phyloP scores from a whole-genome alignment of 164 flowering plant species.

The Houttuynia cordata region DNA sequence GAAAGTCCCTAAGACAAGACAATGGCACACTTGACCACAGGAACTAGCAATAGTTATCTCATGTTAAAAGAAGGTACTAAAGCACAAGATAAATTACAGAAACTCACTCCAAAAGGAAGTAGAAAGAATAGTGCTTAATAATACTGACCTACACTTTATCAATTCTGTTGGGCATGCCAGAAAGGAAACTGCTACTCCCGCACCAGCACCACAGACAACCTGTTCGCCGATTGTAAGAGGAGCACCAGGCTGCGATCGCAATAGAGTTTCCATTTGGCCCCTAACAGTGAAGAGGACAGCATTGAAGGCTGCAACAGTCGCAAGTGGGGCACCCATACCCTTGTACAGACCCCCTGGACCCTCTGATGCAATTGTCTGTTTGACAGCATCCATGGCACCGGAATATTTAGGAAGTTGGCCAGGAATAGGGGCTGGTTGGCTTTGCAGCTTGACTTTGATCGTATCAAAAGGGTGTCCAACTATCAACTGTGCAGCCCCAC shows the following conservation, averaged over 20 bases:
- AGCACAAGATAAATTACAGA: no score
- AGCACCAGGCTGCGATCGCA: constrained; percentile 75
- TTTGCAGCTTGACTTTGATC: constrained; percentile 94
- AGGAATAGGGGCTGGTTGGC: constrained; percentile 84
- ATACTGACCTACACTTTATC: constrained; percentile 84
- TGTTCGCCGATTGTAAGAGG: constrained; percentile 75
- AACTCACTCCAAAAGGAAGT: no score
- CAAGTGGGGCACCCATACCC: constrained; percentile 99
- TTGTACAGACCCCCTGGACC: constrained; percentile 79
- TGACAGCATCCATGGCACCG: constrained; percentile 93
- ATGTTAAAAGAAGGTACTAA: no score
- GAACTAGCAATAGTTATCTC: no score
- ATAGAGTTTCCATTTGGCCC: constrained; percentile 76
- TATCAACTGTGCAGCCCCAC: constrained; percentile 90
- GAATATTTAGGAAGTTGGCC: constrained; percentile 71
- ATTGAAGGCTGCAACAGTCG: constrained; percentile 95
- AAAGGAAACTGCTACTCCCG: constrained; percentile 88
- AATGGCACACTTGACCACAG: no score
- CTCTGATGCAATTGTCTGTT: constrained; percentile 79
- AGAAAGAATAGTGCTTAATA: neutral
- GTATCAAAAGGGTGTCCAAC: constrained; percentile 96
- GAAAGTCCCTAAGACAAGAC: no score
- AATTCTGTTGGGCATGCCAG: constrained; percentile 95
- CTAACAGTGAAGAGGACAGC: constrained; percentile 88
- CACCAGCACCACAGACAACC: constrained; percentile 74